Percentiles rank a stretch among this genome's conserved stretches.
Conservation (phyloP, 2,329 filamentous ascomycete genomes). For the Fusarium sarcochroum region DNA sequence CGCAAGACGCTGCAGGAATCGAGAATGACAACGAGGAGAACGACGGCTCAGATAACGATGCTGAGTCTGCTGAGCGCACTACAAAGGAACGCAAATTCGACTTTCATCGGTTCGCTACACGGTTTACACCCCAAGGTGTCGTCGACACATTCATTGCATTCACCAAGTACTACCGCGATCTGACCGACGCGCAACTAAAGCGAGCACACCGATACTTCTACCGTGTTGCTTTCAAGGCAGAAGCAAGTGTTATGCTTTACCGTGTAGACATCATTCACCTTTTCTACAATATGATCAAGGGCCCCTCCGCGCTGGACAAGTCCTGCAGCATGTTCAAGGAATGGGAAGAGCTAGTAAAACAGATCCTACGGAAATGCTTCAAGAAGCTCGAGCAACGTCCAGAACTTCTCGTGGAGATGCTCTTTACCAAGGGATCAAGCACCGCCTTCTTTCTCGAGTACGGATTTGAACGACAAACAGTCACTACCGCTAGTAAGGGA, state of each 20-base stretch:
- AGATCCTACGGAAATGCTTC: conserved; percentile 84
- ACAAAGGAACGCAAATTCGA: conserved; percentile 93
- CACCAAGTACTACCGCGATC: conserved; percentile 83
- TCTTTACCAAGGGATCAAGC: conserved; percentile 91
- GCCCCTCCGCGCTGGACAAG: conserved; percentile 80
- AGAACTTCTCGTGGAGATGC: conserved; percentile 88
- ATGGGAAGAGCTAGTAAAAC: conserved; percentile 90
- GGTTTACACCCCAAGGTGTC: conserved; percentile 86
- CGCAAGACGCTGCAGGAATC: conserved; percentile 55
- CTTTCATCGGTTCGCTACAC: conserved; percentile 84
- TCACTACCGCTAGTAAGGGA: conserved; percentile 70
- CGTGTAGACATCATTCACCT: conserved; percentile 91
- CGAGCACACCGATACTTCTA: conserved; percentile 95
- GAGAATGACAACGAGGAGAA: conserved; percentile 70
- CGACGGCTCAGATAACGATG: conserved; percentile 80
- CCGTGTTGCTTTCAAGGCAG: conserved; percentile 93
- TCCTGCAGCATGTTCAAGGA: conserved; percentile 80
- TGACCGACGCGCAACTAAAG: conserved; percentile 86
- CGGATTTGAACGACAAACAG: conserved; percentile 87
- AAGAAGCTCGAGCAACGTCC: conserved; percentile 89
- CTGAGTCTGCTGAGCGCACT: conserved; percentile 76
- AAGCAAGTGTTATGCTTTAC: conserved; percentile 89
- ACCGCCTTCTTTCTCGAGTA: conserved; percentile 92
- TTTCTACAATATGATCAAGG: conserved; percentile 92
- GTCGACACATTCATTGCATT: conserved; percentile 91